Evolutionary conservation across 176 grass and related monocot species (phyloP).

Genomic region (Urochloa ruziziensis): DNA sequence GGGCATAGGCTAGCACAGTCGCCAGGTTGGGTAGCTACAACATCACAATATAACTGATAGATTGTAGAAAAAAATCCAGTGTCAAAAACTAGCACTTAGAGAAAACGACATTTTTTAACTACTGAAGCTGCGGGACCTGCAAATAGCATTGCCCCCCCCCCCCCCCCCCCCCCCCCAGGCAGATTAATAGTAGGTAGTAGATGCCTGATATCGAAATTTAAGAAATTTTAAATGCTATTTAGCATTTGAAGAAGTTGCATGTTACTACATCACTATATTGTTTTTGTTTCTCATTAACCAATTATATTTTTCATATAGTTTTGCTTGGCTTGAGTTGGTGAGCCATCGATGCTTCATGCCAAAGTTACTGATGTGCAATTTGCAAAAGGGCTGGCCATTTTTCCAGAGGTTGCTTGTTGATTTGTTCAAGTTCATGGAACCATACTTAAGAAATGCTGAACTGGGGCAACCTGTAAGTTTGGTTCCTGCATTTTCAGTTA

Average conservation of each 20-base stretch:
- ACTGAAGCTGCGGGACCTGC: too few species aligned
- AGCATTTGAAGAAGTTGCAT: background rate
- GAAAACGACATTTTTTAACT: too few species aligned
- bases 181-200: too few species aligned
- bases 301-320: conserved; percentile 46
- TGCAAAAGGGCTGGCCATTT: conserved; percentile 87
- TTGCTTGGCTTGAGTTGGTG: conserved; percentile 97
- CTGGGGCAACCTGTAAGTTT: conserved; percentile 70
- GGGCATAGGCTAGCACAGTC: too few species aligned
- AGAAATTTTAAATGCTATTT: background rate
- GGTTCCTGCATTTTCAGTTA: conserved; percentile 17
- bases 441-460: conserved; percentile 88
- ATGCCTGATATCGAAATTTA: background rate
- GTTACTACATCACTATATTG: background rate
- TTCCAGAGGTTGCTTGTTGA: conserved; percentile 90
- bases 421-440: conserved; percentile 99
- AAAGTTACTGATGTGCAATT: conserved; percentile 77
- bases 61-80: too few species aligned
- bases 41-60: too few species aligned
- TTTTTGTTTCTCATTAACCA: background rate
- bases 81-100: too few species aligned
- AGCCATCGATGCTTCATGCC: conserved; percentile 95
- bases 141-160: too few species aligned
- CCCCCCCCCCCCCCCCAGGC: too few species aligned
- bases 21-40: too few species aligned